A percentile compares a stretch with the other conserved stretches of the same genome.
These are phyloP conservation scores for Leishmania mexicana DNA, from an alignment of 208 protist species.

Conservation along the genomic window DNA sequence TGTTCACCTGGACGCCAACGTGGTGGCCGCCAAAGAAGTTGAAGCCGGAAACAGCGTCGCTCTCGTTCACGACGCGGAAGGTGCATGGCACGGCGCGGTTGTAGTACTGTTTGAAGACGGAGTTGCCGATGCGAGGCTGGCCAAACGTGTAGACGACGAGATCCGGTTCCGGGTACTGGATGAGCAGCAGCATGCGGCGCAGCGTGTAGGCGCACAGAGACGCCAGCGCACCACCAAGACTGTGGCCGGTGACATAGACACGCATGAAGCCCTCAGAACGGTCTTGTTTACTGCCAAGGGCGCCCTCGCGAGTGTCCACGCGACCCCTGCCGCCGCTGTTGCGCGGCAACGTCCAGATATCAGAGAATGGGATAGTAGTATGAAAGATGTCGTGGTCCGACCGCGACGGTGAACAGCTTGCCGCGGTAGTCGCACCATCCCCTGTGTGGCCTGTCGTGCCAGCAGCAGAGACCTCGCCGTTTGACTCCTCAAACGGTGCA, in stretches of 20 bases:
- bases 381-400: neutral
- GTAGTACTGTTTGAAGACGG: slow-evolving; percentile 70
- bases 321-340: neutral
- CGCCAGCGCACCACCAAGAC: slow-evolving; percentile 79
- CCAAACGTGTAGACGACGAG: slow-evolving; percentile 86
- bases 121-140: slow-evolving; percentile 78
- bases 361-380: slow-evolving; percentile 13
- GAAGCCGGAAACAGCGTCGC: slow-evolving; percentile 75
- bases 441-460: neutral
- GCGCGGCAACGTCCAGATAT: slow-evolving; percentile 11
- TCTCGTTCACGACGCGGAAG: slow-evolving; percentile 89
- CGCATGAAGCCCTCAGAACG: slow-evolving; percentile 22
- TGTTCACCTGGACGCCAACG: slow-evolving; percentile 79
- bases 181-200: slow-evolving; percentile 49
- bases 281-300: neutral
- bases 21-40: slow-evolving; percentile 61
- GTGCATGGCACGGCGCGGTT: slow-evolving; percentile 73
- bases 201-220: slow-evolving; percentile 81
- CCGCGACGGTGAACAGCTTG: neutral
- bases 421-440: neutral
- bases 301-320: neutral
- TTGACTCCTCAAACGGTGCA: neutral
- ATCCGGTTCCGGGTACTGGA: slow-evolving; percentile 58
- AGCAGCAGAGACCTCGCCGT: neutral
- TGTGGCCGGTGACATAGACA: slow-evolving; percentile 82